A percentile compares a stretch with the other conserved stretches of the same genome.
These are phyloP conservation scores for Pseudocercospora eumusae DNA, from an alignment of 2,329 filamentous ascomycete species.

Conservation along the genomic window DNA sequence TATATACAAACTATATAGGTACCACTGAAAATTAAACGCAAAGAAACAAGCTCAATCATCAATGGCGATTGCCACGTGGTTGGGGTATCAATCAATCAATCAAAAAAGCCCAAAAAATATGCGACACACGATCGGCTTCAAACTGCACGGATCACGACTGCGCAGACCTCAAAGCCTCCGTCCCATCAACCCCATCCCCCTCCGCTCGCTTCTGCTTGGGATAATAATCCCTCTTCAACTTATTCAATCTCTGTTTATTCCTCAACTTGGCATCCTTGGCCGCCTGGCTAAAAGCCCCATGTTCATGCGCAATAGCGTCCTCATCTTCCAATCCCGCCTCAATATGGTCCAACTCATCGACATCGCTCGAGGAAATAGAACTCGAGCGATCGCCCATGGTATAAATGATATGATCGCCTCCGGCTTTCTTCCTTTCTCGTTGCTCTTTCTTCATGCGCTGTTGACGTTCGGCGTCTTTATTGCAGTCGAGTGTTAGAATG, in stretches of 20 bases:
- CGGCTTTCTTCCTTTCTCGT: slow-evolving; percentile 68
- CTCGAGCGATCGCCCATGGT: slow-evolving; percentile 53
- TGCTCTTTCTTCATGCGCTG: slow-evolving; percentile 74
- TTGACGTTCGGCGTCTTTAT: slow-evolving; percentile 70
- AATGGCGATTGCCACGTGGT: neutral
- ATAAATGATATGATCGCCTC: slow-evolving; percentile 56
- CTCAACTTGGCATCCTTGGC: slow-evolving; percentile 31
- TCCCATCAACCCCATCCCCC: neutral
- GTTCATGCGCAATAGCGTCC: slow-evolving; percentile 22
- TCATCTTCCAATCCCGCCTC: slow-evolving; percentile 28
- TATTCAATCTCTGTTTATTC: slow-evolving; percentile 27
- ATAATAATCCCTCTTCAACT: slow-evolving; percentile 21
- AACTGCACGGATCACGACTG: no score
- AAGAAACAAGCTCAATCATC: neutral
- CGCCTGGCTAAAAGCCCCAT: slow-evolving; percentile 26
- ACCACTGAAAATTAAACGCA: neutral
- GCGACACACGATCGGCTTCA: no score
- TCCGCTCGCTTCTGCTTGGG: neutral
- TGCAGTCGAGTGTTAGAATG: slow-evolving; percentile 72
- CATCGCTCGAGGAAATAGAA: slow-evolving; percentile 57
- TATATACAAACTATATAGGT: neutral
- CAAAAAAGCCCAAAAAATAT: neutral
- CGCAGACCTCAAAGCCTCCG: neutral
- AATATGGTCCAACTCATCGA: slow-evolving; percentile 56
- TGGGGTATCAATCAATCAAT: neutral